Evolutionary conservation across 148 eudicot genomes (phyloP).

Genomic region (Cornus florida): DNA sequence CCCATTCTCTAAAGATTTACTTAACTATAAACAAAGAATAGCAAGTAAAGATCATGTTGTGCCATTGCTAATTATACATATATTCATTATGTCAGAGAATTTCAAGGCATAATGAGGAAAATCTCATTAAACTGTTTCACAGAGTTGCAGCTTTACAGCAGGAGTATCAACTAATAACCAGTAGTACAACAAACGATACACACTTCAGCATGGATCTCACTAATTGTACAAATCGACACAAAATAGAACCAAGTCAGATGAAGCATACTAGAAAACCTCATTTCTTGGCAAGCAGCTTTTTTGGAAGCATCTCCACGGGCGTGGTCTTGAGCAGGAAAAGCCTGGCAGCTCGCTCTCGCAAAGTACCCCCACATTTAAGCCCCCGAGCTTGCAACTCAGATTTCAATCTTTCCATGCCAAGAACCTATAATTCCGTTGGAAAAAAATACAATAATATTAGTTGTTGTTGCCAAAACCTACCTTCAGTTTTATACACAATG

Average conservation of each 20-base stretch:
- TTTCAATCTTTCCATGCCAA: conserved; percentile 90
- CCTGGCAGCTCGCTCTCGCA: conserved; percentile 95
- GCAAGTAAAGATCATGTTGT: neutral
- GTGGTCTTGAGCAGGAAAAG: conserved; percentile 92
- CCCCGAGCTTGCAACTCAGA: conserved; percentile 79
- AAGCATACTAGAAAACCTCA: neutral
- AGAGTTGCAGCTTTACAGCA: neutral
- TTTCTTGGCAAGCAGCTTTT: conserved; percentile 92
- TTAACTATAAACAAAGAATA: neutral
- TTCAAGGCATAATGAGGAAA: neutral
- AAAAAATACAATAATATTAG: conserved; percentile 1
- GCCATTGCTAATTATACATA: neutral
- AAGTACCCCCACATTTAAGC: conserved; percentile 92
- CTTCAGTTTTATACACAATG: neutral
- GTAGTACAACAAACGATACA: neutral
- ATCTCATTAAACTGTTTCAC: neutral
- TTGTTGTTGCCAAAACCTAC: neutral
- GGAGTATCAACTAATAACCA: neutral
- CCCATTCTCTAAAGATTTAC: neutral
- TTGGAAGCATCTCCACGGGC: conserved; percentile 86
- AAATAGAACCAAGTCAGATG: neutral
- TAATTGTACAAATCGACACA: neutral
- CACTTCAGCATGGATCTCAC: neutral
- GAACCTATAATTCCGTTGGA: conserved; percentile 38
- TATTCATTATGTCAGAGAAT: neutral